Conservation (phyloP, 805 yeast species). For the Wickerhamiella lipophila region DNA sequence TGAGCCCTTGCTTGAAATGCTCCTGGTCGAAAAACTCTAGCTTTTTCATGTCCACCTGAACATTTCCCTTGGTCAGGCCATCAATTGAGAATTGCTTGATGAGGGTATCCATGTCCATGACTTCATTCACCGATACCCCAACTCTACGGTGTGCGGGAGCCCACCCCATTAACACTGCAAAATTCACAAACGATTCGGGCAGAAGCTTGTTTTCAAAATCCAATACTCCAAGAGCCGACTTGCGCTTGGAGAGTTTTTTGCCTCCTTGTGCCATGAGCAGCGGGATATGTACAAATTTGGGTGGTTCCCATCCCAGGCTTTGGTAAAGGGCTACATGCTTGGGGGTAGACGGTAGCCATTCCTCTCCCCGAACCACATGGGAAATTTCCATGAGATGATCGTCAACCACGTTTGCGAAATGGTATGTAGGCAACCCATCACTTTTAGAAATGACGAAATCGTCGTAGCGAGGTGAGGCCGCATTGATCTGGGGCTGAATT, state of each 20-base stretch:
- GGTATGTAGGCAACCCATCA: conserved; percentile 94
- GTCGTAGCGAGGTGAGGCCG: conserved; percentile 62
- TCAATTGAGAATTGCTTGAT: conserved; percentile 46
- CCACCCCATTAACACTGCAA: conserved; percentile 90
- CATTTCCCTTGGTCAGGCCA: conserved; percentile 81
- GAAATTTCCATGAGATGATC: conserved; percentile 88
- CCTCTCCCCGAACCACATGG: conserved; percentile 94
- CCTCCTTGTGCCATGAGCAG: conserved; percentile 52
- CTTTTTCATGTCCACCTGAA: conserved; percentile 74
- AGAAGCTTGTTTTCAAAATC: conserved; percentile 41
- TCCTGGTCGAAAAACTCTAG: conserved; percentile 64
- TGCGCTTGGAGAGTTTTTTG: conserved; percentile 67
- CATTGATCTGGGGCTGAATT: conserved; percentile 68
- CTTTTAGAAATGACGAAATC: conserved; percentile 83
- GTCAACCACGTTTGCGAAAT: conserved; percentile 89
- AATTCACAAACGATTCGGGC: conserved; percentile 81
- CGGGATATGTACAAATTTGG: conserved; percentile 81
- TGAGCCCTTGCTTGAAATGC: conserved; percentile 39
- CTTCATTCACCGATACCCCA: conserved; percentile 23
- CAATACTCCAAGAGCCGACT: conserved; percentile 65
- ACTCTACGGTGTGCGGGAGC: conserved; percentile 47
- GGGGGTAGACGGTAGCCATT: conserved; percentile 94
- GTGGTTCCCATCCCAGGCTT: conserved; percentile 79
- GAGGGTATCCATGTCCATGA: conserved; percentile 34
- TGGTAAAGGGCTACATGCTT: conserved; percentile 78